Percentiles rank a stretch among this genome's conserved stretches.
Conservation (phyloP, 148 eudicot species). For the Rhododendron vialii region DNA sequence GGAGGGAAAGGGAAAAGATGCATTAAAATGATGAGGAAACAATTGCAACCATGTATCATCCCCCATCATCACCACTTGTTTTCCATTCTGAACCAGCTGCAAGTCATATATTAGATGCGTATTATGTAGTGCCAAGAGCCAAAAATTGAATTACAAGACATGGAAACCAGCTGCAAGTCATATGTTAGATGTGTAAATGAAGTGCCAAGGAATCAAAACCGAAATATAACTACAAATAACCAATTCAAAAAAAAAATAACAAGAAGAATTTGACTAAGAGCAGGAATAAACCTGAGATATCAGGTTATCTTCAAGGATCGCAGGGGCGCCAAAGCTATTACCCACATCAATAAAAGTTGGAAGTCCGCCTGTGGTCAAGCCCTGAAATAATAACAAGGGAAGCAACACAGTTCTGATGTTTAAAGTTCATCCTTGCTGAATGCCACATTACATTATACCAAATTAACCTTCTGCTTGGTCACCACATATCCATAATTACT, state of each 20-base stretch:
- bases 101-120: conserved; percentile 8
- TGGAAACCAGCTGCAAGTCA: background rate
- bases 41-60: conserved; percentile 97
- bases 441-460: background rate
- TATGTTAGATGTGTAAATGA: background rate
- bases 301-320: conserved; percentile 90
- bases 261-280: background rate
- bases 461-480: background rate
- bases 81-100: conserved; percentile 87
- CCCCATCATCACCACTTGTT: conserved; percentile 97
- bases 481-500: background rate
- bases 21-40: conserved; percentile 85
- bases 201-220: background rate
- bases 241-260: background rate
- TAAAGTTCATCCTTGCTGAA: background rate
- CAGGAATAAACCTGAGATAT: conserved; percentile 60
- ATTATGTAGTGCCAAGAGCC: background rate
- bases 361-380: conserved; percentile 98
- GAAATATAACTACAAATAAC: background rate
- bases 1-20: conserved; percentile 87
- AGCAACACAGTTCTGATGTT: background rate
- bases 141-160: background rate
- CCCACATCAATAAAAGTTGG: conserved; percentile 98
- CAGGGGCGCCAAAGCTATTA: conserved; percentile 98
- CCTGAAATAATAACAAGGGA: conserved; percentile 36